phyloP scores from a whole-genome alignment of 257 asterid genomes.

The Nemophila menziesii region DNA sequence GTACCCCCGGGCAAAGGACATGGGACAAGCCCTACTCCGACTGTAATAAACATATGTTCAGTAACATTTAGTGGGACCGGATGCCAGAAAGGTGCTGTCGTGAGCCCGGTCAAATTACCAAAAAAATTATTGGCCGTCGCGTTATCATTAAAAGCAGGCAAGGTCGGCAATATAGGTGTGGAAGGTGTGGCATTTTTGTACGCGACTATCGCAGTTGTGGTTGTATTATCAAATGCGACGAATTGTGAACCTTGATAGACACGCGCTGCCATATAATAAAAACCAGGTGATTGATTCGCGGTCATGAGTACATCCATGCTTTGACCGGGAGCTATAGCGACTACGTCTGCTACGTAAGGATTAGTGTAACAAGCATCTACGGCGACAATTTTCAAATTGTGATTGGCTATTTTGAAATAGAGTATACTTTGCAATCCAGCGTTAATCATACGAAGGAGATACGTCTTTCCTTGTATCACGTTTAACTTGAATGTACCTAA shows the following conservation, averaged over 20 bases:
- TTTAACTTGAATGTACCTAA: conserved; percentile 32
- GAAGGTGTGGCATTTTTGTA: conserved; percentile 26
- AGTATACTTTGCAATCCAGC: conserved; percentile 57
- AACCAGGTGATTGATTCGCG: conserved; percentile 34
- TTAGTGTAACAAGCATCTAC: conserved; percentile 55
- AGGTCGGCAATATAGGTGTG: conserved; percentile 40
- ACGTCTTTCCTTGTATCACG: conserved; percentile 42
- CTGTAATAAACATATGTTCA: conserved; percentile 45
- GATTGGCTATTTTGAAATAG: conserved; percentile 57
- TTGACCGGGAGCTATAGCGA: conserved; percentile 53
- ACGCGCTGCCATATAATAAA: conserved; percentile 63
- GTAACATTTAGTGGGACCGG: conserved; percentile 35
- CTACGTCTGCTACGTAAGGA: conserved; percentile 56
- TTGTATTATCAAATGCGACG: conserved; percentile 23
- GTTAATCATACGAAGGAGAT: conserved; percentile 64
- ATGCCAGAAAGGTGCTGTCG: conserved; percentile 35
- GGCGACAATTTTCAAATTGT: conserved; percentile 44
- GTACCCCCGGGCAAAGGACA: conserved; percentile 32
- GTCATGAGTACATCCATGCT: no score
- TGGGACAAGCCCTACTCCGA: conserved; percentile 37
- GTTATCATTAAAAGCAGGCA: conserved; percentile 63
- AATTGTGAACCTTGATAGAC: conserved; percentile 31
- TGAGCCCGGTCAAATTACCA: conserved; percentile 41
- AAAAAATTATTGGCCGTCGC: conserved; percentile 51
- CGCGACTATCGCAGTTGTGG: conserved; percentile 42